Base-by-base conservation (phyloP, 805 yeast species). In the Saccharomycopsis malanga region DNA sequence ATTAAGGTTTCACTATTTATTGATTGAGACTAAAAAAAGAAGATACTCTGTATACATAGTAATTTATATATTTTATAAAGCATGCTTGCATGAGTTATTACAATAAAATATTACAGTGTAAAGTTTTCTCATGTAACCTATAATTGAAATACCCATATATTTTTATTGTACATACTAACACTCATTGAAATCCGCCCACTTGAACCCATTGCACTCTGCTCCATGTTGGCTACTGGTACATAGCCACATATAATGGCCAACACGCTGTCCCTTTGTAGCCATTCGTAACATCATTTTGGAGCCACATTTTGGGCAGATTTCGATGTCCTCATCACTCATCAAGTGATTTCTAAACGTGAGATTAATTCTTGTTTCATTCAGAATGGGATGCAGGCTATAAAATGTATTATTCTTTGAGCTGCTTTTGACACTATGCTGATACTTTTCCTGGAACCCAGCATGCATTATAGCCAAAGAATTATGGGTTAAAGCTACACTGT, bases 361-460 rank as follows among this genome's bases (percentile, higher is more conserved):
- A 53, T 80, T 83, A 52, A 81, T 72, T 44, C 95, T 62, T 3
- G 67, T 50, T 1, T 70, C 54, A 0, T 81, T 82, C 0, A 79
- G 58, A 0, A 71, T 61, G 0, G 73, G 71, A 53, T 81, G 81
- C 0, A 64, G 53, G 15, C 69, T 65, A 2, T 36, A 47, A 22
- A 42, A 24, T 9, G 3, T 23, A 77, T 61, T 5, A 63, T 63
- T 4, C 62, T 58, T 35, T 70, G 61, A 0, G 78, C 67, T 3
- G 75, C 74, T 47, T 18, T 36, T 42, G 0, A 85, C 76, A 49
- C 78, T 67, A 57, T 86, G 95, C 56, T 79, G 83, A 58, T 64
- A 85, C 43, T 74, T 76, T 53, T 85, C 95, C 58, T 85, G 95
- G 52, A 85, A 79, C 0, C 87, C 87, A 1, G 87, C 83, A 50